Percentiles rank a stretch among this genome's conserved stretches.
Evolutionary conservation across 805 yeast genomes (phyloP).

Genomic region (Hanseniaspora lachancei): DNA sequence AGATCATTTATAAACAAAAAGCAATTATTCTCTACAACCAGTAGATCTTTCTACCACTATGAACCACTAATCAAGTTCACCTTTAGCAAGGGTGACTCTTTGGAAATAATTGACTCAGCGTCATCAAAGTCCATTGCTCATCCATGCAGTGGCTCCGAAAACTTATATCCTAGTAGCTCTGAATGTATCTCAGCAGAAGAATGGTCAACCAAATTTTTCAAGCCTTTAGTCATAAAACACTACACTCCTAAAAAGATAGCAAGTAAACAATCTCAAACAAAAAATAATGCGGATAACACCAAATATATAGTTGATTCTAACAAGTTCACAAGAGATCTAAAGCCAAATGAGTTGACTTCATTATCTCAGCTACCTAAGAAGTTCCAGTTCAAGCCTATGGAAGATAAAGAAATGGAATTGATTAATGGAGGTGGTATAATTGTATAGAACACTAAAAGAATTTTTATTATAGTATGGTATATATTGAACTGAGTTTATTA

Average conservation of each 20-base stretch:
- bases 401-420: conserved; percentile 59
- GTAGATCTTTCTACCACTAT: conserved; percentile 20
- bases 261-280: conserved; percentile 24
- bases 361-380: conserved; percentile 58
- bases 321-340: conserved; percentile 29
- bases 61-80: conserved; percentile 73
- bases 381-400: conserved; percentile 54
- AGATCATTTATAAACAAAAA: background rate
- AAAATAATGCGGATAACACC: background rate
- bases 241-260: conserved; percentile 33
- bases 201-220: conserved; percentile 22
- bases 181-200: conserved; percentile 20
- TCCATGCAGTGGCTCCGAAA: conserved; percentile 17
- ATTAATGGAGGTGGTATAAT: conserved; percentile 74
- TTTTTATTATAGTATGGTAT: too few relatives aligned
- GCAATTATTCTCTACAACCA: background rate
- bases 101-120: conserved; percentile 29
- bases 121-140: conserved; percentile 22
- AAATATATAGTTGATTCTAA: conserved; percentile 14
- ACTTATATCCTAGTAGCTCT: conserved; percentile 22
- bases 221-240: conserved; percentile 32
- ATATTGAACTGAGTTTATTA: too few relatives aligned
- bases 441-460: background rate
- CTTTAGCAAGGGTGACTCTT: conserved; percentile 36
- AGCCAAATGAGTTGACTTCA: conserved; percentile 32